A percentile compares a stretch with the other conserved stretches of the same genome.
Conservation (phyloP, 106 monocot species). For the Gastrodia elata region DNA sequence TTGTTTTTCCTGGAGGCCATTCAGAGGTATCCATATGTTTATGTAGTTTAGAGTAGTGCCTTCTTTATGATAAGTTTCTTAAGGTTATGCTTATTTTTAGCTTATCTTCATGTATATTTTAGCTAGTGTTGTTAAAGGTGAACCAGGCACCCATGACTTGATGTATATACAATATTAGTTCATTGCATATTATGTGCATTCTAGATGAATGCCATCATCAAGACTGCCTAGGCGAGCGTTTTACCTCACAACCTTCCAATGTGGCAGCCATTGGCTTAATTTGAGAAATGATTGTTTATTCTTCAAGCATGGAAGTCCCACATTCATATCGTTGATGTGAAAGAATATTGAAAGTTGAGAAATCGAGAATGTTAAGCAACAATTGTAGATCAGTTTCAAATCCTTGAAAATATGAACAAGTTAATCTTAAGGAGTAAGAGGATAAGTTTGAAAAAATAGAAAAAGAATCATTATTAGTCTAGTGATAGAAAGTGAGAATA, state of each 20-base stretch:
- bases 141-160: not conserved
- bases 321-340: not conserved
- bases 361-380: not conserved
- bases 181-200: too few relatives aligned
- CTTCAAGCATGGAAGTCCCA: not conserved
- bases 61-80: not conserved
- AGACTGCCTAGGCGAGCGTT: not conserved
- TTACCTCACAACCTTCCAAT: not conserved
- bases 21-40: slow-evolving; percentile 61
- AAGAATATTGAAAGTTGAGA: not conserved
- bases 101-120: not conserved
- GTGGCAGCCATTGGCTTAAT: not conserved
- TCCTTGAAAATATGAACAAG: not conserved
- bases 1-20: slow-evolving; percentile 96
- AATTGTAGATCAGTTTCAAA: not conserved
- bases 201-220: too few relatives aligned
- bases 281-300: not conserved
- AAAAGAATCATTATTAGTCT: not conserved
- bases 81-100: not conserved
- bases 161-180: not conserved
- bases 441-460: not conserved
- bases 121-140: not conserved
- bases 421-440: not conserved
- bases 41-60: not conserved
- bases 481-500: not conserved